phyloP scores from a whole-genome alignment of 192 early-diverging fungal species.

The Coemansia sp. region DNA sequence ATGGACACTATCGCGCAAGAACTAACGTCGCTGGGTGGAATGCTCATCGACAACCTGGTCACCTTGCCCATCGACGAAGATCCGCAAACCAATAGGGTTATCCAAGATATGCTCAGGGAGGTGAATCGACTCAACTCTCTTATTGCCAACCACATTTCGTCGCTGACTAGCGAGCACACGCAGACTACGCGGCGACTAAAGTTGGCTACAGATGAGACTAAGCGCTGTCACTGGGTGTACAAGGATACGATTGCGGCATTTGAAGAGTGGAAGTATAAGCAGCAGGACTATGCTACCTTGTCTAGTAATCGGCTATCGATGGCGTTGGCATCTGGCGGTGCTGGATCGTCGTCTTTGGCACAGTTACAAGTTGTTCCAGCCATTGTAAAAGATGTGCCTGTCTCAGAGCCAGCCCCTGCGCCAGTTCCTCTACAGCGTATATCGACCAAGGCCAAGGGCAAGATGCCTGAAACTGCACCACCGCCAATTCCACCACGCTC shows the following conservation, averaged over 20 bases:
- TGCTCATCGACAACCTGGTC: conserved; percentile 33
- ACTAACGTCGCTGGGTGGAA: conserved; percentile 23
- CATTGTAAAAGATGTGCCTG: not conserved
- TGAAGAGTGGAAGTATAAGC: conserved; percentile 14
- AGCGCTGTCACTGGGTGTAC: conserved; percentile 12
- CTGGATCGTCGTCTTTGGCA: not conserved
- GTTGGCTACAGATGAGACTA: conserved; percentile 15
- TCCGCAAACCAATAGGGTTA: conserved; percentile 17
- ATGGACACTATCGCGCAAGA: conserved; percentile 22
- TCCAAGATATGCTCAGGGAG: conserved; percentile 20
- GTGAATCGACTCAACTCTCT: conserved; percentile 8
- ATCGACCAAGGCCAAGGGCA: conserved; percentile 33
- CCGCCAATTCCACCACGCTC: not conserved
- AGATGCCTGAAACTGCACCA: conserved; percentile 27
- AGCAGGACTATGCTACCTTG: not conserved
- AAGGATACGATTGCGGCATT: conserved; percentile 8
- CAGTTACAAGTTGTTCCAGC: not conserved
- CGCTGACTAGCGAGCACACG: conserved; percentile 7
- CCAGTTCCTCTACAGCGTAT: conserved; percentile 5
- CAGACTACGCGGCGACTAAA: not conserved
- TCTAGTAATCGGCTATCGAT: not conserved
- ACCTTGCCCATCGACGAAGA: conserved; percentile 23
- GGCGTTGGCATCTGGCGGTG: not conserved
- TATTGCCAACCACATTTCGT: conserved; percentile 4
- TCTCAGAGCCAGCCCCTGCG: not conserved